These are phyloP conservation scores for Chaetoceros muelleri DNA, from an alignment of 108 stramenopile genomes.

Conservation along the genomic window DNA sequence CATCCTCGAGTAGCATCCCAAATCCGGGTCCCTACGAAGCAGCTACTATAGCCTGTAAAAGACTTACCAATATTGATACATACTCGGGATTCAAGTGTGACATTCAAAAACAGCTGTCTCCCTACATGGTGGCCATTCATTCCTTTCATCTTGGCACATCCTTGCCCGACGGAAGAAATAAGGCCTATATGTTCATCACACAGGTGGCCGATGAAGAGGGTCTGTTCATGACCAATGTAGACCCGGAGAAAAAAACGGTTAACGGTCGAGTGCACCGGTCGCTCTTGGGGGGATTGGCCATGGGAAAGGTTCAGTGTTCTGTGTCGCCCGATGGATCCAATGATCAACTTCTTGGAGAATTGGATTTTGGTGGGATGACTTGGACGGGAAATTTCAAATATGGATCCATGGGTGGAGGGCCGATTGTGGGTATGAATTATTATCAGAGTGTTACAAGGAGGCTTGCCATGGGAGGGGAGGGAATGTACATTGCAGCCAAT, in stretches of 20 bases:
- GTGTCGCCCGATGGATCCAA: conserved; percentile 27
- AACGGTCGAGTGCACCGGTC: conserved; percentile 71
- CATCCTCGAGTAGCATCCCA: conserved; percentile 27
- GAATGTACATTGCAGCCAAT: conserved; percentile 75
- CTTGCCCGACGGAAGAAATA: conserved; percentile 65
- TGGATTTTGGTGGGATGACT: conserved; percentile 58
- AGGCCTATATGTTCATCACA: conserved; percentile 58
- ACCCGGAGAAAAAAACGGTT: conserved; percentile 45
- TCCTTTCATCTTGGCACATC: conserved; percentile 66
- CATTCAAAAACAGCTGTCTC: conserved; percentile 75
- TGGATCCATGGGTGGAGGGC: conserved; percentile 77
- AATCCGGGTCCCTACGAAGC: conserved; percentile 77
- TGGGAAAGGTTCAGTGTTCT: conserved; percentile 61
- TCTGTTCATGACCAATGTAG: conserved; percentile 49
- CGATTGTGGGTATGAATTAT: conserved; percentile 64
- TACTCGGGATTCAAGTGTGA: conserved; percentile 72
- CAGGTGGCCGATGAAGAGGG: conserved; percentile 73
- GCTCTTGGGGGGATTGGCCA: conserved; percentile 52
- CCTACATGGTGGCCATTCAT: conserved; percentile 74
- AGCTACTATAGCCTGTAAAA: conserved; percentile 53
- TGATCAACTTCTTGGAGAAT: conserved; percentile 64
- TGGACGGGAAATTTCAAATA: conserved; percentile 85
- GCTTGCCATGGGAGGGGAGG: conserved; percentile 71
- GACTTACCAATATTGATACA: conserved; percentile 59
- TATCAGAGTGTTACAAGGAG: conserved; percentile 55